Evolutionary conservation across 352 stramenopile species (phyloP).

Genomic region (Pelagophyceae sp.): DNA sequence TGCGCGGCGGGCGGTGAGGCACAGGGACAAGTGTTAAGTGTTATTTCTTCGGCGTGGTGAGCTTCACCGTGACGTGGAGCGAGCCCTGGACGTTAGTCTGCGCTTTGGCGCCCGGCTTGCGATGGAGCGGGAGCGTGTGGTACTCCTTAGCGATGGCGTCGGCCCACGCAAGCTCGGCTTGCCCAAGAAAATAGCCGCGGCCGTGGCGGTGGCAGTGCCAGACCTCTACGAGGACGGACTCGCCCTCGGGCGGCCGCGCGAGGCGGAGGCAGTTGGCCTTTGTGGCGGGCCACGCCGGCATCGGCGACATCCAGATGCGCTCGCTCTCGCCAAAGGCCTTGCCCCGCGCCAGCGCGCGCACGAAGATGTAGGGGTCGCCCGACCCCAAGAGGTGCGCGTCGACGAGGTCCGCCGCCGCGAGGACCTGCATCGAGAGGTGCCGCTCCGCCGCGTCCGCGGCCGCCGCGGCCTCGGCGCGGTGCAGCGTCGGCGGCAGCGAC

Average conservation of each 20-base stretch:
- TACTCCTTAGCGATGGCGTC: background rate
- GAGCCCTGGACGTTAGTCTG: conserved; percentile 4
- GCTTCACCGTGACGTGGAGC: background rate
- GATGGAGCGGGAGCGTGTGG: background rate
- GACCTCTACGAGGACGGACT: conserved; percentile 13
- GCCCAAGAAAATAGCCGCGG: conserved; percentile 22
- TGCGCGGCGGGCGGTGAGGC: no score
- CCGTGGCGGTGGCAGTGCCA: conserved; percentile 17
- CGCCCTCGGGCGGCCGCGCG: conserved; percentile 9
- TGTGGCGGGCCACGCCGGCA: conserved; percentile 1
- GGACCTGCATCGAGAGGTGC: conserved; percentile 19
- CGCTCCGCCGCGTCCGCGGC: background rate
- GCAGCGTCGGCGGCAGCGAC: background rate
- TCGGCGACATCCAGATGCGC: conserved; percentile 19
- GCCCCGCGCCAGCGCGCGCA: conserved; percentile 13
- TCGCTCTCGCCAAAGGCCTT: conserved; percentile 22
- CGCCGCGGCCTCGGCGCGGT: background rate
- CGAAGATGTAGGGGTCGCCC: conserved; percentile 24
- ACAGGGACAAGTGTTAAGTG: no score
- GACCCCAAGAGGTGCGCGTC: conserved; percentile 23
- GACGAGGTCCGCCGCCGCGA: conserved; percentile 20
- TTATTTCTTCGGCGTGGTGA: background rate
- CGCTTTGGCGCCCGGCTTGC: background rate
- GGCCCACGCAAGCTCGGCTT: background rate
- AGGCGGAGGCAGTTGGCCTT: conserved; percentile 15